Conservation (phyloP, 1,284 basidiomycete genomes). For the Phlebopus sp. region DNA sequence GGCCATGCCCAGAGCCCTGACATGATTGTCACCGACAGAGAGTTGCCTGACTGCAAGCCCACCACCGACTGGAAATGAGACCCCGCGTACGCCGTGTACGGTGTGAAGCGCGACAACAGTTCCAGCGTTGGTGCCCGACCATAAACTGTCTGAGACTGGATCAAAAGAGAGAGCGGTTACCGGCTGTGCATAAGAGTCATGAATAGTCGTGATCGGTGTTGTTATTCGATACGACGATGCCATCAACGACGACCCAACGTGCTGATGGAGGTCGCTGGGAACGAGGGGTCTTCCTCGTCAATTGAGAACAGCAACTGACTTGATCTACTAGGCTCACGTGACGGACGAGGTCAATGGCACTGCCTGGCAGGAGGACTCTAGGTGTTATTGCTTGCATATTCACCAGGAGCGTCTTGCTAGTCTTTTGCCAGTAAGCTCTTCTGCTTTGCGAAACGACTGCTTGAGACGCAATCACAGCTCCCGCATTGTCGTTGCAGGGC, state of each 20-base stretch:
- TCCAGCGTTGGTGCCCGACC: conserved; percentile 81
- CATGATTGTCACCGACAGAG: conserved; percentile 69
- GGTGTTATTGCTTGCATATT: not conserved
- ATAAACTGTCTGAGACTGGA: conserved; percentile 85
- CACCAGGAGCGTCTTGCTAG: not conserved
- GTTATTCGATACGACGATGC: conserved; percentile 39
- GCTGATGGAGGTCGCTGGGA: not conserved
- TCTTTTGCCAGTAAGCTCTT: too few species aligned
- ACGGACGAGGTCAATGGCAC: not conserved
- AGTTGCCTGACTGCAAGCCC: conserved; percentile 68
- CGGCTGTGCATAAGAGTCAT: conserved; percentile 46
- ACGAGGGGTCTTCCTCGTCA: not conserved
- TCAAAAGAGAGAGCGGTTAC: conserved; percentile 84
- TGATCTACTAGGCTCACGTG: not conserved
- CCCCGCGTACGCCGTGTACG: conserved; percentile 62
- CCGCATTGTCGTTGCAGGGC: too few species aligned
- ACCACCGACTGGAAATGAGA: conserved; percentile 74
- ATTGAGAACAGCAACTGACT: not conserved
- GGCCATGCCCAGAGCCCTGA: conserved; percentile 59
- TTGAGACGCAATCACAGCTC: too few species aligned
- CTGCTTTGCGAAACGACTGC: too few species aligned
- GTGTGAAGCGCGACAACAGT: conserved; percentile 74
- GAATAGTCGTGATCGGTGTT: conserved; percentile 36
- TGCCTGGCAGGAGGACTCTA: not conserved
- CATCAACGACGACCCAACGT: conserved; percentile 23